Evolutionary conservation across 2,329 filamentous ascomycete genomes (phyloP).

Genomic region (Phialemonium atrogriseum): DNA sequence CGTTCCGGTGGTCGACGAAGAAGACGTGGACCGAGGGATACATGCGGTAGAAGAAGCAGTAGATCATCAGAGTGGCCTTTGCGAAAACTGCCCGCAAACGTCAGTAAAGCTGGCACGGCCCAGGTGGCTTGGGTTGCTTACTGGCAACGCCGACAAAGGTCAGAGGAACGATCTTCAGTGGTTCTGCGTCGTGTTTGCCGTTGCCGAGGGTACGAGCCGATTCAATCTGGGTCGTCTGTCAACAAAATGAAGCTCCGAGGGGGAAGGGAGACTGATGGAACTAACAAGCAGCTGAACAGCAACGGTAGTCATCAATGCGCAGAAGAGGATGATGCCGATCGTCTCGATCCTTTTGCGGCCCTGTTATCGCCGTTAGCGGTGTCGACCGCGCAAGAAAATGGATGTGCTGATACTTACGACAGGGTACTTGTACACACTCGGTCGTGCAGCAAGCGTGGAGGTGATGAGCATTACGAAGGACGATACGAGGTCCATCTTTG

Average conservation of each 20-base stretch:
- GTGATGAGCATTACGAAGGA: conserved; percentile 56
- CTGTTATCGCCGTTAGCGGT: conserved; percentile 19
- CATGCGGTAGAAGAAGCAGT: conserved; percentile 42
- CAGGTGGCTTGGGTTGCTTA: conserved; percentile 26
- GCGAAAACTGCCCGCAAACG: conserved; percentile 39
- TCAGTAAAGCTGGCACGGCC: too few relatives aligned
- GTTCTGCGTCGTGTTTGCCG: conserved; percentile 30
- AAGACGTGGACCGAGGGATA: conserved; percentile 49
- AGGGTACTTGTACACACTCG: conserved; percentile 54
- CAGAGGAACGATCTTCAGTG: conserved; percentile 45
- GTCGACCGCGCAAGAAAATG: too few relatives aligned
- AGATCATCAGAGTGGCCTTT: conserved; percentile 43
- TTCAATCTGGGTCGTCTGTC: conserved; percentile 33
- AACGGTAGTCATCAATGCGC: conserved; percentile 58
- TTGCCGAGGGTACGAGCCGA: conserved; percentile 43
- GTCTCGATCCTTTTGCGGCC: conserved; percentile 56
- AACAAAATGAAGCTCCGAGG: conserved; percentile 5
- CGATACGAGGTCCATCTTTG: conserved; percentile 54
- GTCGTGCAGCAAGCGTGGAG: conserved; percentile 47
- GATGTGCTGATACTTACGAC: conserved; percentile 35
- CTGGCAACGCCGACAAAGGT: conserved; percentile 45
- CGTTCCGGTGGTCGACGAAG: conserved; percentile 49
- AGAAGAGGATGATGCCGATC: conserved; percentile 57
- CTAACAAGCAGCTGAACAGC: conserved; percentile 52
- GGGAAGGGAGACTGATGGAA: conserved; percentile 4